Conservation (phyloP, 2,329 filamentous ascomycete species). For the Myriosclerotinia duriaeana region DNA sequence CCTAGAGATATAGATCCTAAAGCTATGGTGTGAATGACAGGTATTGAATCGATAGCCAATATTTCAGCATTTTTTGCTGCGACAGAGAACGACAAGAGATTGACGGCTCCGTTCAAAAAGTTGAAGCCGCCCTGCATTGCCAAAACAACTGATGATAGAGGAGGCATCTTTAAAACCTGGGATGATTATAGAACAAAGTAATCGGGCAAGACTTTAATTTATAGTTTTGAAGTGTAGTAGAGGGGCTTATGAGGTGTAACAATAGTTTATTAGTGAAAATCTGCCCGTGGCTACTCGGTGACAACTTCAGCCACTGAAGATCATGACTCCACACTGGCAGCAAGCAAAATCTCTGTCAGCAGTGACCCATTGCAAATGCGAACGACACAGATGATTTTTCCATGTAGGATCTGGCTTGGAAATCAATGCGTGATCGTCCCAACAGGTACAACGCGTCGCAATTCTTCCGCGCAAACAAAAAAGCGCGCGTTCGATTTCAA, state of each 20-base stretch:
- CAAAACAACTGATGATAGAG: conserved; percentile 9
- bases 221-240: background rate
- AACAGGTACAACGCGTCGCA: background rate
- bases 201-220: background rate
- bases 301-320: background rate
- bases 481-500: no score
- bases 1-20: conserved; percentile 13
- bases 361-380: background rate
- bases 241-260: background rate
- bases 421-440: background rate
- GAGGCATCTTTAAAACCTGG: background rate
- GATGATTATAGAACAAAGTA: background rate
- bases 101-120: conserved; percentile 9
- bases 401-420: background rate
- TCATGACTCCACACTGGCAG: background rate
- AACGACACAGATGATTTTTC: background rate
- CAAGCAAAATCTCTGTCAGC: background rate
- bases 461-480: no score
- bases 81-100: conserved; percentile 1
- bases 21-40: conserved; percentile 13
- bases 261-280: background rate
- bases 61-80: conserved; percentile 12
- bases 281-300: background rate
- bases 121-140: conserved; percentile 5
- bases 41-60: conserved; percentile 12